Evolutionary conservation across 805 yeast genomes (phyloP).

Genomic region (Schwanniomyces pseudopolymorphus): DNA sequence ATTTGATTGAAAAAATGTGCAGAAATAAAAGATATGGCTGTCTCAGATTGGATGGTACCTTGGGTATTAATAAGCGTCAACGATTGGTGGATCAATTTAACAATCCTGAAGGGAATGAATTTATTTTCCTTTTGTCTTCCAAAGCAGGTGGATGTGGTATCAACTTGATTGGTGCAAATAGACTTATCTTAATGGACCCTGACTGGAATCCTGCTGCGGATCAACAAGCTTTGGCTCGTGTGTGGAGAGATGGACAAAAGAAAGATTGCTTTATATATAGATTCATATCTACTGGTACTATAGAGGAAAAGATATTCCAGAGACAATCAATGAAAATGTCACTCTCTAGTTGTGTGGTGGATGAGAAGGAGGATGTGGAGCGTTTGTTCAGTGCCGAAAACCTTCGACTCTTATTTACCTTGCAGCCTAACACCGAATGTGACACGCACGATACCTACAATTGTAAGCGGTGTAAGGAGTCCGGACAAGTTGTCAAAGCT

Average conservation of each 20-base stretch:
- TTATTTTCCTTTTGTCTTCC: constrained; percentile 83
- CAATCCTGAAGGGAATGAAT: constrained; percentile 84
- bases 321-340: constrained; percentile 93
- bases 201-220: constrained; percentile 99
- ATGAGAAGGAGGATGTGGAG: constrained; percentile 93
- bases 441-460: constrained; percentile 92
- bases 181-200: constrained; percentile 80
- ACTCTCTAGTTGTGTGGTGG: constrained; percentile 93
- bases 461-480: constrained; percentile 70
- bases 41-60: constrained; percentile 86
- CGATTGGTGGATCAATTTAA: constrained; percentile 88
- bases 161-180: constrained; percentile 92
- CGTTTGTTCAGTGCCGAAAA: constrained; percentile 83
- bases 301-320: constrained; percentile 95
- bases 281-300: constrained; percentile 91
- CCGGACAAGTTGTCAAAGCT: constrained; percentile 59
- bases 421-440: constrained; percentile 63
- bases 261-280: constrained; percentile 94
- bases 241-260: constrained; percentile 99
- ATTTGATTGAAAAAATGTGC: constrained; percentile 85
- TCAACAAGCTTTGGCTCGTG: constrained; percentile 96
- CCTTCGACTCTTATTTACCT: constrained; percentile 72
- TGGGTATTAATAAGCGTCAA: constrained; percentile 90
- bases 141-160: constrained; percentile 99
- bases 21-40: constrained; percentile 71